phyloP scores from a whole-genome alignment of 1,284 basidiomycete genomes.

The Rhodotorula sp. region DNA sequence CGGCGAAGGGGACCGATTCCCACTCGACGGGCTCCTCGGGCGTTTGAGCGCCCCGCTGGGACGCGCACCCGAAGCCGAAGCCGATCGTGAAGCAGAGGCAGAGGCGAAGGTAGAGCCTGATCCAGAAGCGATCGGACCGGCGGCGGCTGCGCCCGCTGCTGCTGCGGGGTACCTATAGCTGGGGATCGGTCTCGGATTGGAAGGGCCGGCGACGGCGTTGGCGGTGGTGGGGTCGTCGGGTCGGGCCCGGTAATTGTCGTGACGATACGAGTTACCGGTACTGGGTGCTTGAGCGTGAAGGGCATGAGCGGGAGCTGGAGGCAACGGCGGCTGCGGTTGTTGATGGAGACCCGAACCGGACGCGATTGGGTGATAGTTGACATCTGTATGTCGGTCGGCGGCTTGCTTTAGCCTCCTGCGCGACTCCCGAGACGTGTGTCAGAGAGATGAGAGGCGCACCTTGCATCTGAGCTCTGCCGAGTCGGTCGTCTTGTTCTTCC shows the following conservation, averaged over 20 bases:
- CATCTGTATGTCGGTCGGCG: too few relatives aligned
- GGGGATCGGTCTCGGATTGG: slow-evolving; percentile 8
- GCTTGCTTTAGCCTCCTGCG: too few relatives aligned
- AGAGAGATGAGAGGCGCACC: slow-evolving; percentile 1
- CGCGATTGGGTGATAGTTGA: too few relatives aligned
- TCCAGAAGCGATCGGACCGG: background rate
- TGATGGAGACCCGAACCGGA: too few relatives aligned
- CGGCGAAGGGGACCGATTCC: background rate
- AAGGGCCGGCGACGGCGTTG: slow-evolving; percentile 7
- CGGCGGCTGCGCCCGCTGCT: background rate
- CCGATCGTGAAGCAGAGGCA: background rate
- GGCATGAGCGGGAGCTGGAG: too few relatives aligned
- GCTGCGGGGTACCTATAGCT: background rate
- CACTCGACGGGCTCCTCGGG: background rate
- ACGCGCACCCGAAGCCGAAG: background rate
- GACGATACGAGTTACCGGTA: background rate
- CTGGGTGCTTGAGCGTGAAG: too few relatives aligned
- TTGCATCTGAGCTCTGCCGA: slow-evolving; percentile 14
- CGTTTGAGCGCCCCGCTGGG: background rate
- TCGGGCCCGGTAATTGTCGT: background rate
- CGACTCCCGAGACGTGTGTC: too few relatives aligned
- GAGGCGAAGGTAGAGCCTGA: background rate
- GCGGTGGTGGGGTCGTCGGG: background rate
- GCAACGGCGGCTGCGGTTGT: too few relatives aligned
- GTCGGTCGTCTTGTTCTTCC: background rate